Base-by-base conservation (phyloP, 2,329 filamentous ascomycete species). In the Aphanocladium album region DNA sequence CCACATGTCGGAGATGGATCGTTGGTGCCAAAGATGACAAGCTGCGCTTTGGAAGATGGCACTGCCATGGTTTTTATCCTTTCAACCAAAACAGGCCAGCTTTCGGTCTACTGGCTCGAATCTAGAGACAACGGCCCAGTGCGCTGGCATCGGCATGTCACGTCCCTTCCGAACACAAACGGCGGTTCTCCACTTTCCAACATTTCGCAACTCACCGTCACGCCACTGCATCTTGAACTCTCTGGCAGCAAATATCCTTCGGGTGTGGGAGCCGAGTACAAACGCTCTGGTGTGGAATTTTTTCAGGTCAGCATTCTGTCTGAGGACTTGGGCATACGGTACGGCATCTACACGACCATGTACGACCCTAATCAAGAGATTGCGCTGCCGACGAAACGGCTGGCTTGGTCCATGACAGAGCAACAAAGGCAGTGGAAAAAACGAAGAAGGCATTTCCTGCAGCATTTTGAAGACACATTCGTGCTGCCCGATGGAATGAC, bases 301-400 rank as follows among this genome's bases (percentile, higher is more conserved):
- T 82, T 78, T 57, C 80, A 84, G 62, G 63, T 81, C 16, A 76
- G 73, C 57, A 69, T 74, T 12, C 64, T 84, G 2, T 73, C 69
- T 5, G 69, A 72, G 25, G 72, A 82, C 60, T 69, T 82, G 43
- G 73, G 75, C 43, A 62, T 85, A 17, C 69, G 70, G 39, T 79
- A 77, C 55, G 76, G 74, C 60, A 73, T 72, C 57, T 72, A 69
- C 50, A 66, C 68, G 5, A 70, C 70, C 5, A 64, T 63, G 12
- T 63, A 62, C 17, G 63, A 71, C 21, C 63, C 65, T 8, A 30
- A 49, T 5, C 62, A 71, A 21, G 64, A 69, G 2, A 59, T 76
- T 12, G 61, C 58, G 3, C 64, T 71, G 4, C 74, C 74, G 0
- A 67, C 66, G 8, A 67, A 62, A 7, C 67, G 66, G 2, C 62